These are phyloP conservation scores for Plasmopara viticola DNA, from an alignment of 352 stramenopile genomes.

Conservation along the genomic window DNA sequence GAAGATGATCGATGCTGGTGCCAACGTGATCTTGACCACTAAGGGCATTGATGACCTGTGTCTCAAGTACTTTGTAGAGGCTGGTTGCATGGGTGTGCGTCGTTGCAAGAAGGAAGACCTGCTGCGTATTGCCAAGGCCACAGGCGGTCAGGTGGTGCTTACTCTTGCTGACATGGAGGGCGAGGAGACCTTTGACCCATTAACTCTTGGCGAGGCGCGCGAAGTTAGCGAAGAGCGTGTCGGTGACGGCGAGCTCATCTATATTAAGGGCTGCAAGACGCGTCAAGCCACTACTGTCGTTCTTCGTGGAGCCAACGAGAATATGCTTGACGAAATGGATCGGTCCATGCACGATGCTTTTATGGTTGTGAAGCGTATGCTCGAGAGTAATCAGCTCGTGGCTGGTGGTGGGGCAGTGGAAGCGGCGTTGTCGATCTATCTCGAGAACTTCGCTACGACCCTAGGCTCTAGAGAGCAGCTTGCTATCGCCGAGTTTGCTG, in stretches of 20 bases:
- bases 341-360: conserved; percentile 97
- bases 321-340: conserved; percentile 99
- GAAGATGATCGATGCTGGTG: conserved; percentile 97
- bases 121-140: conserved; percentile 97
- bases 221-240: conserved; percentile 95
- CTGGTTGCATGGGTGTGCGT: conserved; percentile 93
- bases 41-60: conserved; percentile 99
- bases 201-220: conserved; percentile 88
- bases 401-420: conserved; percentile 97
- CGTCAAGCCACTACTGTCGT: conserved; percentile 95
- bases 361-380: conserved; percentile 99
- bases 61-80: conserved; percentile 99
- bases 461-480: conserved; percentile 97
- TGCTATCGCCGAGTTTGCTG: conserved; percentile 98
- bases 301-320: conserved; percentile 98
- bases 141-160: conserved; percentile 93
- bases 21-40: conserved; percentile 99
- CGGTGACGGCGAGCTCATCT: conserved; percentile 98
- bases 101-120: conserved; percentile 98
- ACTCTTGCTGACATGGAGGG: conserved; percentile 99
- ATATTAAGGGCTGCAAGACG: conserved; percentile 96
- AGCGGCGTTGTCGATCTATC: conserved; percentile 95
- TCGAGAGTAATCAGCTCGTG: conserved; percentile 99
- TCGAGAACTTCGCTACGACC: conserved; percentile 97
- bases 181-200: conserved; percentile 94